These are phyloP conservation scores for Tremella mesenterica DNA, from an alignment of 768 basidiomycete genomes.

Conservation along the genomic window DNA sequence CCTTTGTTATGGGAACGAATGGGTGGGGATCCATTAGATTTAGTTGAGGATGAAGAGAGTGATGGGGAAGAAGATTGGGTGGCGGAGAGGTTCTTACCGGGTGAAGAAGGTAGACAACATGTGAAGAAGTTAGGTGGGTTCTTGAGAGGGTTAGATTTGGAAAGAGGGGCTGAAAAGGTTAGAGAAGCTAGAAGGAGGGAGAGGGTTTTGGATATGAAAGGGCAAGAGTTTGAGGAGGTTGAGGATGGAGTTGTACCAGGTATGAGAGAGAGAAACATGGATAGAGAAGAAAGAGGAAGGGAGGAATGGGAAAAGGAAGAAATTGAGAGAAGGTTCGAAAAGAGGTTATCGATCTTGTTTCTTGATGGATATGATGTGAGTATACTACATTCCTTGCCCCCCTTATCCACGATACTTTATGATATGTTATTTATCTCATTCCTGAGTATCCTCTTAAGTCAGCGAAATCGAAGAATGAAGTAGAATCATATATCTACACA, in stretches of 20 bases:
- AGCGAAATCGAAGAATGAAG: no score
- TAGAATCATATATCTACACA: no score
- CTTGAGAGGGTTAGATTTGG: conserved; percentile 57
- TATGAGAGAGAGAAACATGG: conserved; percentile 4
- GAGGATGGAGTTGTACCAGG: conserved; percentile 29
- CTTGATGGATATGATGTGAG: conserved; percentile 43
- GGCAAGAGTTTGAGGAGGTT: conserved; percentile 65
- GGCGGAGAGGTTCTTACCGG: conserved; percentile 17
- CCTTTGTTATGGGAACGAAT: conserved; percentile 40
- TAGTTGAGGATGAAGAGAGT: conserved; percentile 14
- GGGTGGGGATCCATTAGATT: conserved; percentile 22
- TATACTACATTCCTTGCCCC: no score
- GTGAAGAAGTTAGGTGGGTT: conserved; percentile 45
- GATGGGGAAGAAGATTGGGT: conserved; percentile 21
- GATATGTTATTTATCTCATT: no score
- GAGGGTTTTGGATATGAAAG: conserved; percentile 54
- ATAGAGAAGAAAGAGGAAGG: neutral
- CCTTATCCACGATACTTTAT: neutral
- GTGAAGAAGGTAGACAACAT: conserved; percentile 18
- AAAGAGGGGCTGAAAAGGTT: conserved; percentile 47
- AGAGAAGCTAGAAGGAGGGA: conserved; percentile 45
- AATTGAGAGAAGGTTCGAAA: conserved; percentile 33
- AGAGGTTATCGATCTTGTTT: conserved; percentile 36
- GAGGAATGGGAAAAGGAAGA: conserved; percentile 26
- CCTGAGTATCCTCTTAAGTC: no score